These are phyloP conservation scores for Zymoseptoria passerinii DNA, from an alignment of 2,329 filamentous ascomycete species.

Conservation along the genomic window DNA sequence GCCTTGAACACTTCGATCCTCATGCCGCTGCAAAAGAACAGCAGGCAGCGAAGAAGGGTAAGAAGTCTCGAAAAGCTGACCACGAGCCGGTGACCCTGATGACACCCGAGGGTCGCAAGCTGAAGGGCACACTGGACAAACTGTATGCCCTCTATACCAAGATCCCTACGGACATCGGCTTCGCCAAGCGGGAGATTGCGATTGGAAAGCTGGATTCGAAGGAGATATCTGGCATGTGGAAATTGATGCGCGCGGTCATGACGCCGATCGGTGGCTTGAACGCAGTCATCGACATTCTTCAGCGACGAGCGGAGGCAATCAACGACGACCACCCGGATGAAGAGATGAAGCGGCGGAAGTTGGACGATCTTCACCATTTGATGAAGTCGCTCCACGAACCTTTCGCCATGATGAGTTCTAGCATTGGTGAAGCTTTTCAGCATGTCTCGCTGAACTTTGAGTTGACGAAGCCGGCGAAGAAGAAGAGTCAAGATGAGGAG, in stretches of 20 bases:
- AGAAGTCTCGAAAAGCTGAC: constrained; percentile 42
- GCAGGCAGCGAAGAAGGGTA: constrained; percentile 19
- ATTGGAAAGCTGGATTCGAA: constrained; percentile 58
- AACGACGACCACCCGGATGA: constrained; percentile 11
- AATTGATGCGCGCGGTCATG: constrained; percentile 52
- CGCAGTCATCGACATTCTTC: constrained; percentile 63
- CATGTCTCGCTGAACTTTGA: constrained; percentile 52
- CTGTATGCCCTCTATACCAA: constrained; percentile 54
- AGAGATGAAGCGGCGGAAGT: constrained; percentile 12
- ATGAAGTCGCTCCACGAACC: constrained; percentile 63
- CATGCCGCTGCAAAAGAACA: constrained; percentile 5
- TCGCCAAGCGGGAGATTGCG: constrained; percentile 66
- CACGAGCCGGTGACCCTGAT: constrained; percentile 5
- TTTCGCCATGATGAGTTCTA: constrained; percentile 53
- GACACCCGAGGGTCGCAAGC: constrained; percentile 26
- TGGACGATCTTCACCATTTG: constrained; percentile 51
- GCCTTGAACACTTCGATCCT: constrained; percentile 51
- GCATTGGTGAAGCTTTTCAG: constrained; percentile 57
- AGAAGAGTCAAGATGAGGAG: constrained; percentile 20
- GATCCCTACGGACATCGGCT: constrained; percentile 57
- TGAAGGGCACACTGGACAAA: constrained; percentile 22
- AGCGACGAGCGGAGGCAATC: constrained; percentile 52
- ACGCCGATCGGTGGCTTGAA: constrained; percentile 60
- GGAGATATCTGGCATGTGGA: constrained; percentile 54
- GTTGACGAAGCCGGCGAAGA: constrained; percentile 35